Percentiles rank a stretch among this genome's conserved stretches.
Evolutionary conservation across 2,329 filamentous ascomycete species (phyloP).

Genomic region (Lasiodiplodia gonubiensis): DNA sequence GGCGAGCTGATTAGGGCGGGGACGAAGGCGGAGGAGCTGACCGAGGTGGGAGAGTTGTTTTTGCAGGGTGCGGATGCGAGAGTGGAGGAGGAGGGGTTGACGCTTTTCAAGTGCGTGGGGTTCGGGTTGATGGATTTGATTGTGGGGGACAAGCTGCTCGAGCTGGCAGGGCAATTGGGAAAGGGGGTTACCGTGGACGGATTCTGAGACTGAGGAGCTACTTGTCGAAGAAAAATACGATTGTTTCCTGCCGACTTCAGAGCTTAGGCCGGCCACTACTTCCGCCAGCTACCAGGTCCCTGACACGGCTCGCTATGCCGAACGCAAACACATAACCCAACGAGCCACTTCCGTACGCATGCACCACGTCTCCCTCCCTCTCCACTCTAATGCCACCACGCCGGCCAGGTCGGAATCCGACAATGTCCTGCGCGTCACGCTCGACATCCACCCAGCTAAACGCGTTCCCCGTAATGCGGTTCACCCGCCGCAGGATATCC

Average conservation of each 20-base stretch:
- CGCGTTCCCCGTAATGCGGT: not conserved
- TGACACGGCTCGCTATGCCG: not conserved
- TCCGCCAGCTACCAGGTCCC: not conserved
- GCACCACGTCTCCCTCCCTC: not conserved
- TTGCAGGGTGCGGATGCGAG: slow-evolving; percentile 33
- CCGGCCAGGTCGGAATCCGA: not conserved
- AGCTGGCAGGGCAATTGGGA: slow-evolving; percentile 32
- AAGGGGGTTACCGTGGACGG: slow-evolving; percentile 27
- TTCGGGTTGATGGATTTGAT: slow-evolving; percentile 59
- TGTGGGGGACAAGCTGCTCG: slow-evolving; percentile 41
- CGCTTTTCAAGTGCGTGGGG: slow-evolving; percentile 59
- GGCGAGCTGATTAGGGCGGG: slow-evolving; percentile 48
- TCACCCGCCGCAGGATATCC: not conserved
- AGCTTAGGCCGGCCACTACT: not conserved
- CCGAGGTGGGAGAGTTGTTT: slow-evolving; percentile 51
- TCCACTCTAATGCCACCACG: not conserved
- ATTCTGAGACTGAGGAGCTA: not conserved
- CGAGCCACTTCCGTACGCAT: slow-evolving; percentile 28
- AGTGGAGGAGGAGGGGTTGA: slow-evolving; percentile 34
- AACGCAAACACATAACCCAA: slow-evolving; percentile 27
- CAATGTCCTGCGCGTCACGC: not conserved
- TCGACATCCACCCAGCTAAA: not conserved
- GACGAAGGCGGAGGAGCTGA: slow-evolving; percentile 45
- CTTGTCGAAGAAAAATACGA: not conserved
- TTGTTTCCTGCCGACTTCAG: not conserved